A percentile compares a stretch with the other conserved stretches of the same genome.
Conservation (phyloP, 2,329 filamentous ascomycete genomes). For the Chaetomiaceae sp. region DNA sequence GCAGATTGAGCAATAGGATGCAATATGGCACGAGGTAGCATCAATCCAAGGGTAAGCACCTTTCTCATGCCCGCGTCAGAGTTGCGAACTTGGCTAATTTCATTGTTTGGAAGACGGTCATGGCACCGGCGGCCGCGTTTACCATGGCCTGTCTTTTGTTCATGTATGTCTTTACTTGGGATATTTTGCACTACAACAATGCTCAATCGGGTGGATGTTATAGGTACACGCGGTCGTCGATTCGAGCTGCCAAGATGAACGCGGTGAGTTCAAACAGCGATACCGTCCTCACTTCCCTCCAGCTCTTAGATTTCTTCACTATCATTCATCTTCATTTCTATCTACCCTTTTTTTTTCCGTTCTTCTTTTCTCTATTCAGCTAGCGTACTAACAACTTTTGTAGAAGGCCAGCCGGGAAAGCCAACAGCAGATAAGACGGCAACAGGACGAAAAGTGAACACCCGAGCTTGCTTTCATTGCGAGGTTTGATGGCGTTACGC, state of each 20-base stretch:
- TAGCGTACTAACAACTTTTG: no score
- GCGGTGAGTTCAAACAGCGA: constrained; percentile 22
- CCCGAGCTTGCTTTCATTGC: no score
- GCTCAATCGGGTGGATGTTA: neutral
- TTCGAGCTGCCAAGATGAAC: constrained; percentile 22
- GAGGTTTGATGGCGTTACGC: no score
- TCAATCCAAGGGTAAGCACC: constrained; percentile 6
- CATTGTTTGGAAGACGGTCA: constrained; percentile 14
- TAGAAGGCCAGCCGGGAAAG: constrained; percentile 8
- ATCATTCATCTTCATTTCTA: neutral
- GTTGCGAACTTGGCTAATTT: neutral
- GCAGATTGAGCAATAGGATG: neutral
- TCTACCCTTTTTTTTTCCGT: neutral
- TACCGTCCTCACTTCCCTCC: neutral
- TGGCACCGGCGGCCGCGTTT: constrained; percentile 24
- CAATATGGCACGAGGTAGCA: constrained; percentile 2
- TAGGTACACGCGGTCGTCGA: constrained; percentile 24
- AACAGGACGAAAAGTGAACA: neutral
- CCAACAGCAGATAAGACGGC: constrained; percentile 2
- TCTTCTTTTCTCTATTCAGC: neutral
- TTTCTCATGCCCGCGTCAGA: neutral
- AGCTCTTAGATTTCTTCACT: neutral
- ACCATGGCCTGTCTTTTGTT: constrained; percentile 26
- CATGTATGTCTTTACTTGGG: constrained; percentile 2
- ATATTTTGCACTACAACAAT: neutral